These are phyloP conservation scores for Beta vulgaris DNA, from an alignment of 148 eudicot genomes.

Conservation along the genomic window DNA sequence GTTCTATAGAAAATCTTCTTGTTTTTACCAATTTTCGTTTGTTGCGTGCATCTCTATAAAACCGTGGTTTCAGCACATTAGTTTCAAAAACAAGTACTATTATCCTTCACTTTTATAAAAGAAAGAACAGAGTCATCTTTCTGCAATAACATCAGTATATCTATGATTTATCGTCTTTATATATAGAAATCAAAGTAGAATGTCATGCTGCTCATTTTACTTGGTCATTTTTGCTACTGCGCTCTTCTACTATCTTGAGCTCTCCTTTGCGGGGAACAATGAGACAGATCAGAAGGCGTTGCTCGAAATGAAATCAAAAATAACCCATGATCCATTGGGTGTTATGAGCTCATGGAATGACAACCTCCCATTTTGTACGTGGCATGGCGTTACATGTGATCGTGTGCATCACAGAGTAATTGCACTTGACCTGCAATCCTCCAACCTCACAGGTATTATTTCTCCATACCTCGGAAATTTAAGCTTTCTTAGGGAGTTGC, in stretches of 20 bases:
- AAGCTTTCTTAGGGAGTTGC: conserved; percentile 16
- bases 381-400: conserved; percentile 26
- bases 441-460: conserved; percentile 13
- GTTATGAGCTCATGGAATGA: conserved; percentile 28
- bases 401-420: conserved; percentile 19
- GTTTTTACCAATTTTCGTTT: too few relatives aligned
- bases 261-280: not conserved
- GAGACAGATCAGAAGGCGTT: conserved; percentile 22
- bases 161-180: too few relatives aligned
- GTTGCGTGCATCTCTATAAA: too few relatives aligned
- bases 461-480: conserved; percentile 31
- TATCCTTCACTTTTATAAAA: too few relatives aligned
- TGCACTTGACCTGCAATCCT: not conserved
- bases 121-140: too few relatives aligned
- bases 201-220: too few relatives aligned
- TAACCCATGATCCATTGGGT: conserved; percentile 23
- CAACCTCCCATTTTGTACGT: conserved; percentile 20
- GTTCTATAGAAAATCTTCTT: too few relatives aligned
- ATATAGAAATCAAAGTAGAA: too few relatives aligned
- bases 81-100: too few relatives aligned
- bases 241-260: not conserved
- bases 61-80: too few relatives aligned
- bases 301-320: conserved; percentile 18
- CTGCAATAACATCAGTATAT: too few relatives aligned
- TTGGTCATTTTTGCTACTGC: not conserved